Evolutionary conservation across 306 rosid genomes (phyloP), one percentile per base, ranked within the genome.

Genomic region (Erythrophleum fordii): DNA sequence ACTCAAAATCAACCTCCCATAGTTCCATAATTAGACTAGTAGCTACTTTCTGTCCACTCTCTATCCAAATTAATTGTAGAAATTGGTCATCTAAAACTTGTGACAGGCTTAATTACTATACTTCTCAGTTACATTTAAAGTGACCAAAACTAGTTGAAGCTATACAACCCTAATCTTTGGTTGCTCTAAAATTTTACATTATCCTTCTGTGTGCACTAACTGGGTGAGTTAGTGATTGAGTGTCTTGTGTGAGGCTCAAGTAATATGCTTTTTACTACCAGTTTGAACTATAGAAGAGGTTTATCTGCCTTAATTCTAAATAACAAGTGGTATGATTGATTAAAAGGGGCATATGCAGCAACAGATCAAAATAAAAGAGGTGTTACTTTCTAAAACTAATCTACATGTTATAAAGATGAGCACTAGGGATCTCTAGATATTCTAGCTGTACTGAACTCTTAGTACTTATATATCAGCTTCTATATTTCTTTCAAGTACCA

Each of bases 141-240:
- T 68, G 52, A 68, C 20, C 48, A 20, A 68, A 67, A 22, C 53
- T 44, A 62, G 11, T 68, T 68, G 11, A 67, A 67, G 31, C 48
- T 67, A 8, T 23, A 41, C 20, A 68, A 23, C 53, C n/a, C 10
- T 23, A 22, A 20, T 22, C 73, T 67, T 41, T 23, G 6, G 5
- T 42, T 68, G 48, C 34, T 66, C 17, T n/a, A 37, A 35, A 18
- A 11, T 67, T 67, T 23, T 11, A 41, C n/a, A 41, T 23, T 67
- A 29, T 61, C 68, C 20, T 11, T 67, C 72, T 41, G 28, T 22
- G 20, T 16, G n/a, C 52, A 68, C 52, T 41, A 22, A 41, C n/a
- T 2, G 31, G 73, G 34, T 41, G 34, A 22, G 35, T 22, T 22
- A 11, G 16, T 11, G 53, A 39, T 67, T 37, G 42, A 18, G 25